Evolutionary conservation across 2,329 filamentous ascomycete genomes (phyloP).

Genomic region (Lecanicillium sp.): DNA sequence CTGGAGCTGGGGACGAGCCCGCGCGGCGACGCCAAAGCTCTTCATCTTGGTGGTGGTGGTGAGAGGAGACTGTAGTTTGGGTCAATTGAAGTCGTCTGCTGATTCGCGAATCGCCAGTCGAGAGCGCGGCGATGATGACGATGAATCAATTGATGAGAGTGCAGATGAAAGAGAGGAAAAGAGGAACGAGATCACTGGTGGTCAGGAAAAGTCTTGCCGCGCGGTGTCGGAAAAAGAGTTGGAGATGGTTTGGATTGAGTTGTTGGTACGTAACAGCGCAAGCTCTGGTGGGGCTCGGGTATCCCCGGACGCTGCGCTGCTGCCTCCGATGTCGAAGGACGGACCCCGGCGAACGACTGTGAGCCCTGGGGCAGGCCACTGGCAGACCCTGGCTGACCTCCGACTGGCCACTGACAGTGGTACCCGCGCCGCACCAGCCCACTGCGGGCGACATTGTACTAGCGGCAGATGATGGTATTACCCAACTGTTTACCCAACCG

Average conservation of each 20-base stretch:
- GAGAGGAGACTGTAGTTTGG: background rate
- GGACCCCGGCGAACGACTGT: conserved; percentile 4
- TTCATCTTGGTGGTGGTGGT: conserved; percentile 17
- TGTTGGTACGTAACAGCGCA: conserved; percentile 9
- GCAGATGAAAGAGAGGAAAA: conserved; percentile 6
- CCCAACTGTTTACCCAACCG: no score
- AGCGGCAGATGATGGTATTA: no score
- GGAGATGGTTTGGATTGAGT: conserved; percentile 10
- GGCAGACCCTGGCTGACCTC: background rate
- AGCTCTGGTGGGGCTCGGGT: conserved; percentile 18
- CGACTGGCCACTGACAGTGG: no score
- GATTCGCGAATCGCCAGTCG: no score
- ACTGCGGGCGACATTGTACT: no score
- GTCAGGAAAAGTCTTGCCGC: conserved; percentile 3
- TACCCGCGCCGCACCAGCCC: no score
- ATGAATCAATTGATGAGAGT: conserved; percentile 14
- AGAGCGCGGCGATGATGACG: background rate
- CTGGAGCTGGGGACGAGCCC: conserved; percentile 20
- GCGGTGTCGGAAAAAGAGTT: conserved; percentile 6
- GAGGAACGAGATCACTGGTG: conserved; percentile 8
- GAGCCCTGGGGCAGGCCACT: background rate
- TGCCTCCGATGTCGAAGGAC: conserved; percentile 5
- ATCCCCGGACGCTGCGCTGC: conserved; percentile 11
- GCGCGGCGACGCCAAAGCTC: conserved; percentile 21
- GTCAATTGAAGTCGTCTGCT: background rate